Percentiles rank a stretch among this genome's conserved stretches.
phyloP scores from a whole-genome alignment of 257 asterid species.

The Solanum arcanum region DNA sequence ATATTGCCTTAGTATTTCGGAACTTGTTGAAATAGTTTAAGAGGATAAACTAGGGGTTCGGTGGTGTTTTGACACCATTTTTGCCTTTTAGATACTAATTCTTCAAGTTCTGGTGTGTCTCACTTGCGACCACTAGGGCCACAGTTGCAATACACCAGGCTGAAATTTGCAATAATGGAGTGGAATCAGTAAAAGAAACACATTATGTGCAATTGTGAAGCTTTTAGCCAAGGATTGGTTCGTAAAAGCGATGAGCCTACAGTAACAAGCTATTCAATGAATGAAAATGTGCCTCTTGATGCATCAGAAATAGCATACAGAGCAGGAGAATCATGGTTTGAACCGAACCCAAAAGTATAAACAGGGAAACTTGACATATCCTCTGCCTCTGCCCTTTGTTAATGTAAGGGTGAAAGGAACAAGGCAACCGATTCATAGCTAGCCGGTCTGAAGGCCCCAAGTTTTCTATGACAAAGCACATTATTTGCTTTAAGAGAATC shows the following conservation, averaged over 20 bases:
- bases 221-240: background rate
- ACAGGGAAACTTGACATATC: background rate
- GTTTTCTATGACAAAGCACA: background rate
- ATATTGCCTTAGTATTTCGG: too few species aligned
- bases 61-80: too few species aligned
- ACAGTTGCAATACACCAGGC: background rate
- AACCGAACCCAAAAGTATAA: background rate
- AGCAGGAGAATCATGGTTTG: background rate
- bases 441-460: background rate
- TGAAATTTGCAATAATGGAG: background rate
- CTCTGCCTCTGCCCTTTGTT: background rate
- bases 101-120: background rate
- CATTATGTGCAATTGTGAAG: background rate
- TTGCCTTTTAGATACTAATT: too few species aligned
- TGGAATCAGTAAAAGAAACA: background rate
- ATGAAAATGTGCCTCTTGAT: too few species aligned
- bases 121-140: background rate
- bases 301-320: background rate
- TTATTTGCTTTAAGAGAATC: background rate
- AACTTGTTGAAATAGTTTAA: too few species aligned
- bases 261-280: background rate
- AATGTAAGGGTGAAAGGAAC: background rate
- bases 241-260: background rate
- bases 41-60: too few species aligned
- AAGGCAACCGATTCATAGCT: background rate